Percentiles rank a stretch among this genome's conserved stretches.
These are phyloP conservation scores for Globisporangium sylvaticum DNA, from an alignment of 352 stramenopile genomes.

Conservation along the genomic window DNA sequence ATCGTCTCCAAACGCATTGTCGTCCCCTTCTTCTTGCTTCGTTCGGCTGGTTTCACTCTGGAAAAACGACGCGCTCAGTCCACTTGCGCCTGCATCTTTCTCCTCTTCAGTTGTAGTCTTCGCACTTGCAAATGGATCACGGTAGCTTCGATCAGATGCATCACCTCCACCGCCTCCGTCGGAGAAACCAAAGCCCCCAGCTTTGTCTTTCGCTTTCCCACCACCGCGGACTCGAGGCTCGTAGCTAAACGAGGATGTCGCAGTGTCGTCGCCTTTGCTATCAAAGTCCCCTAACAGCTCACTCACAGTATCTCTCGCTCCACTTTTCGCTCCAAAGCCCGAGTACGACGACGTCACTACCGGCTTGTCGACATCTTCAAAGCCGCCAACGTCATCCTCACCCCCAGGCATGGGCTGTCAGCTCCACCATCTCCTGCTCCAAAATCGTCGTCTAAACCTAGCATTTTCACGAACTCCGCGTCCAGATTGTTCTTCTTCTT, in stretches of 20 bases:
- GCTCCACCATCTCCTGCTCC: background rate
- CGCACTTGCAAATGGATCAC: conserved; percentile 10
- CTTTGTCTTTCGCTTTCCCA: conserved; percentile 1
- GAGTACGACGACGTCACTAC: background rate
- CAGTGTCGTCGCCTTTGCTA: background rate
- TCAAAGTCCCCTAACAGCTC: background rate
- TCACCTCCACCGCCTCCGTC: background rate
- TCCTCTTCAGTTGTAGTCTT: conserved; percentile 4
- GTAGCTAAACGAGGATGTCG: conserved; percentile 8
- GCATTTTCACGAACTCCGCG: conserved; percentile 65
- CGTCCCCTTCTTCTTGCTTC: background rate
- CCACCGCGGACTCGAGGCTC: conserved; percentile 9
- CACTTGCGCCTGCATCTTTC: conserved; percentile 3
- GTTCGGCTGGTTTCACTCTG: conserved; percentile 7
- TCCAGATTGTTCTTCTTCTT: conserved; percentile 49
- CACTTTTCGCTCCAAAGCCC: conserved; percentile 1
- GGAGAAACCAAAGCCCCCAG: background rate
- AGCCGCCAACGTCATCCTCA: conserved; percentile 5
- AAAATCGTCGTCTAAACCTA: conserved; percentile 46
- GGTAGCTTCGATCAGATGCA: background rate
- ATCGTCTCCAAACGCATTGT: conserved; percentile 3
- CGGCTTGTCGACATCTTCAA: background rate
- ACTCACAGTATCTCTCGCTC: background rate
- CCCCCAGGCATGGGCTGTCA: conserved; percentile 6
- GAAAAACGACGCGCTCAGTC: conserved; percentile 36